phyloP scores from a whole-genome alignment of 108 stramenopile species.

The Fragilaria crotonensis region DNA sequence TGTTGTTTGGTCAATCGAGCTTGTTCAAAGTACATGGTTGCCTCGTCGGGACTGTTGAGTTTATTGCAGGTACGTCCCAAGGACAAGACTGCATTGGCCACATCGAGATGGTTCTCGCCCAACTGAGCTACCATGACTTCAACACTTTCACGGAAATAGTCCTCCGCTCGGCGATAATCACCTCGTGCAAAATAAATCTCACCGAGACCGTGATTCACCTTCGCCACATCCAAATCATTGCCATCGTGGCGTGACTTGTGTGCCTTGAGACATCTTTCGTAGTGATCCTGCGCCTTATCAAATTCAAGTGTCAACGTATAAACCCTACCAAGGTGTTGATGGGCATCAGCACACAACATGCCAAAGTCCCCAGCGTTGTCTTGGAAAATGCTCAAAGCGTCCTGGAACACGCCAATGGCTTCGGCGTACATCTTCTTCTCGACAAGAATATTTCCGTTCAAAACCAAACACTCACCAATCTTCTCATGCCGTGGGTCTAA shows the following conservation, averaged over 20 bases:
- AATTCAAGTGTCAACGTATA: constrained; percentile 13
- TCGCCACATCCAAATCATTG: constrained; percentile 25
- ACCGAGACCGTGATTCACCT: constrained; percentile 25
- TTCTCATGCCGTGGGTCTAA: constrained; percentile 7
- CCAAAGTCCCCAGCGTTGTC: constrained; percentile 10
- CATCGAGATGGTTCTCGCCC: constrained; percentile 3
- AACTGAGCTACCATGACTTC: background rate
- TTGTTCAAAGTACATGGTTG: constrained; percentile 28
- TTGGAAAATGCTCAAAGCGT: constrained; percentile 27
- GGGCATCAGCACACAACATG: constrained; percentile 10
- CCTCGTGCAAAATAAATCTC: constrained; percentile 4
- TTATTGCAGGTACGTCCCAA: constrained; percentile 21
- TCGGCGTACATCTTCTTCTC: constrained; percentile 7
- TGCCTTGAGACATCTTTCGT: constrained; percentile 22
- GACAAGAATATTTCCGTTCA: constrained; percentile 19
- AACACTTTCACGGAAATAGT: constrained; percentile 9
- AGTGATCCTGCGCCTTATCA: constrained; percentile 14
- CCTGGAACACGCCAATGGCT: constrained; percentile 22
- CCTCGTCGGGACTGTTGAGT: constrained; percentile 23
- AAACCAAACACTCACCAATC: constrained; percentile 32
- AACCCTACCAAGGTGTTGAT: constrained; percentile 17
- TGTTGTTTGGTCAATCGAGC: constrained; percentile 22
- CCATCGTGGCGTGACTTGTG: constrained; percentile 4
- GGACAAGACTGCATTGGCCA: constrained; percentile 22
- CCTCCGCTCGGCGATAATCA: constrained; percentile 4